Evolutionary conservation across 2,329 filamentous ascomycete genomes (phyloP), one percentile per base, ranked within the genome.

Genomic region (Aaosphaeria arxii): DNA sequence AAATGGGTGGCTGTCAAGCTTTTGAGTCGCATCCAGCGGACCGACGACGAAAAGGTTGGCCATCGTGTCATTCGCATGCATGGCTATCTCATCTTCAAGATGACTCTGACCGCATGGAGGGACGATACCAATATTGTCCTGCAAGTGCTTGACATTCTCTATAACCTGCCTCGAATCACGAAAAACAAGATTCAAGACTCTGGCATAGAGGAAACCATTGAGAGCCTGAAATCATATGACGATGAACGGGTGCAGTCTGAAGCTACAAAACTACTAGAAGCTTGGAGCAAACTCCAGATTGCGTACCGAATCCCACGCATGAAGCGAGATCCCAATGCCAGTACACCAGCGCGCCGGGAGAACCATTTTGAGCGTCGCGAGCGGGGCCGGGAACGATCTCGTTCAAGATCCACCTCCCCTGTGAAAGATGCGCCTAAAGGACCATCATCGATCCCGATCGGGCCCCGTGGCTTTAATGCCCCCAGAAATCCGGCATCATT

Each of bases 1-100:
- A 96, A 96, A 72, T 99, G 94, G 94, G 96, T 99, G 70, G 91
- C 89, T 3, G 91, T 96, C 72, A 97, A 97, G 73, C 77, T 99
- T 48, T 82, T 99, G 50, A 82, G 86, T 57, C 91, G 94, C 45
- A 91, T 99, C 53, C 89, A 96, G 71, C 81, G 83, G 38, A 91
- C 88, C 65, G 83, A 92, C 43, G 91, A 96, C 58, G 90, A 96
- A 63, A 85, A 85, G 54, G 89, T 96, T 47, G 84, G 89, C 51
- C 89, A 94, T 70, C 85, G 87, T 45, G 91, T 97, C 36, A 88
- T 96, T 64, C 89, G 89, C 62, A 95, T 97, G 87, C 94, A 97
- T 75, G 94, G 92, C 45, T 99, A 99, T 69, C 88, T 92, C 64
- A 96, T 96, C 56, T 77, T 99, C 53, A 95, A 94, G 69, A 89